phyloP scores from a whole-genome alignment of 2,329 filamentous ascomycete genomes.

The Alternaria postmessia region DNA sequence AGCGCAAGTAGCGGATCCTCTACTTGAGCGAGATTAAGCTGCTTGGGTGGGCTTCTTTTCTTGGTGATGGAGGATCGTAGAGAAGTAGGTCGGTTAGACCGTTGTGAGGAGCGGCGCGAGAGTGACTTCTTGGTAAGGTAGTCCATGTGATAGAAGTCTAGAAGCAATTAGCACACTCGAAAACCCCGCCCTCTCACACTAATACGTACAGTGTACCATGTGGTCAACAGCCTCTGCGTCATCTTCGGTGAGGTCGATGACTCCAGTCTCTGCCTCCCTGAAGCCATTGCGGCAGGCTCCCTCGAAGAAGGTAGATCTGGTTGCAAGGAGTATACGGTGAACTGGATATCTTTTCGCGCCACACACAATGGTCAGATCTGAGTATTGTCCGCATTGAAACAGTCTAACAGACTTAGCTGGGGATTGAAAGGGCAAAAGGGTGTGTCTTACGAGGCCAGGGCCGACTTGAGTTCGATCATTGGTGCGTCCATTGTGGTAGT shows the following conservation, averaged over 20 bases:
- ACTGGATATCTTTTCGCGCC: slow-evolving; percentile 57
- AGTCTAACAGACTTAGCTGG: slow-evolving; percentile 48
- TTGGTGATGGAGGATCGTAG: slow-evolving; percentile 26
- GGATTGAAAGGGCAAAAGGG: slow-evolving; percentile 4
- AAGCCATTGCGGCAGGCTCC: slow-evolving; percentile 52
- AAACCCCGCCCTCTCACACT: slow-evolving; percentile 3
- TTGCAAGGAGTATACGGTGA: slow-evolving; percentile 59
- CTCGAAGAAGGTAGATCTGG: slow-evolving; percentile 58
- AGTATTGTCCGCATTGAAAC: slow-evolving; percentile 53
- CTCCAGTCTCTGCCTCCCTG: slow-evolving; percentile 46
- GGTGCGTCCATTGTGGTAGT: slow-evolving; percentile 50
- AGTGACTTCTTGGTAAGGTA: slow-evolving; percentile 47
- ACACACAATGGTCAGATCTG: slow-evolving; percentile 59
- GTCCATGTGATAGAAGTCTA: slow-evolving; percentile 54
- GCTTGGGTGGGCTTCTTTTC: slow-evolving; percentile 29
- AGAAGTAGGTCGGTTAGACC: slow-evolving; percentile 34
- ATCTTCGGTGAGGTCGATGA: slow-evolving; percentile 52
- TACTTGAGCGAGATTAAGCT: slow-evolving; percentile 43
- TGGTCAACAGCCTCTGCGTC: slow-evolving; percentile 52
- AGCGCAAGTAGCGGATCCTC: slow-evolving; percentile 52
- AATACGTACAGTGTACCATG: slow-evolving; percentile 52
- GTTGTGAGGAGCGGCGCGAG: slow-evolving; percentile 42
- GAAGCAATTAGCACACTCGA: slow-evolving; percentile 26
- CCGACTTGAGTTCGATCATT: slow-evolving; percentile 56
- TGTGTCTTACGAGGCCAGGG: slow-evolving; percentile 57